Conservation (phyloP, 495 filamentous ascomycete genomes). For the Penicillium canescens region DNA sequence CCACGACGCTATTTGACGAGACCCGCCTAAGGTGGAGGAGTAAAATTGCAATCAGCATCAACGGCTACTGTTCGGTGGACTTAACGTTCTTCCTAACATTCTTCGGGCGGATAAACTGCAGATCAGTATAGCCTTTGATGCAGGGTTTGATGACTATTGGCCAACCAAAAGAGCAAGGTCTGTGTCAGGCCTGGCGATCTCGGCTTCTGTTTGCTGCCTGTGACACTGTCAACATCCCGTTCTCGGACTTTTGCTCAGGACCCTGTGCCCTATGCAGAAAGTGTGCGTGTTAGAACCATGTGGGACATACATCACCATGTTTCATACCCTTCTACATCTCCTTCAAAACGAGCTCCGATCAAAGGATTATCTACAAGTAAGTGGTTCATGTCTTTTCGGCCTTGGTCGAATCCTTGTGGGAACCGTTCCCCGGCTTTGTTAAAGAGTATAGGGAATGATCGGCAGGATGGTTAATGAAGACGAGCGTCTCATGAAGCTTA, state of each 20-base stretch:
- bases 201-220: background rate
- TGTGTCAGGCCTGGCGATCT: background rate
- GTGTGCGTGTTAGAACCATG: background rate
- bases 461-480: constrained; percentile 25
- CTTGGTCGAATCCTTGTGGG: background rate
- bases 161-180: background rate
- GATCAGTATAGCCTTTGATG: constrained; percentile 14
- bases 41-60: constrained; percentile 10
- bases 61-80: constrained; percentile 1
- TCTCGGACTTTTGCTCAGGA: background rate
- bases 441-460: constrained; percentile 11
- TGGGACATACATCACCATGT: no score
- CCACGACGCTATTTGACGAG: constrained; percentile 12
- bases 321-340: background rate
- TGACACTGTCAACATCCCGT: background rate
- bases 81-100: constrained; percentile 6
- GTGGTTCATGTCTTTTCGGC: background rate
- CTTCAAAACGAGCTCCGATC: background rate
- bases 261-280: background rate
- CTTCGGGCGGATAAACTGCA: constrained; percentile 6
- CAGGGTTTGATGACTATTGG: constrained; percentile 9
- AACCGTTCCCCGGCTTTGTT: background rate
- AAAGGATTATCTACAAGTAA: background rate
- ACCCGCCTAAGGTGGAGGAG: background rate
- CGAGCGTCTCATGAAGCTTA: constrained; percentile 21